A percentile compares a stretch with the other conserved stretches of the same genome.
These are phyloP conservation scores for Ephemerocybe angulata DNA, from an alignment of 768 basidiomycete genomes.

Conservation along the genomic window DNA sequence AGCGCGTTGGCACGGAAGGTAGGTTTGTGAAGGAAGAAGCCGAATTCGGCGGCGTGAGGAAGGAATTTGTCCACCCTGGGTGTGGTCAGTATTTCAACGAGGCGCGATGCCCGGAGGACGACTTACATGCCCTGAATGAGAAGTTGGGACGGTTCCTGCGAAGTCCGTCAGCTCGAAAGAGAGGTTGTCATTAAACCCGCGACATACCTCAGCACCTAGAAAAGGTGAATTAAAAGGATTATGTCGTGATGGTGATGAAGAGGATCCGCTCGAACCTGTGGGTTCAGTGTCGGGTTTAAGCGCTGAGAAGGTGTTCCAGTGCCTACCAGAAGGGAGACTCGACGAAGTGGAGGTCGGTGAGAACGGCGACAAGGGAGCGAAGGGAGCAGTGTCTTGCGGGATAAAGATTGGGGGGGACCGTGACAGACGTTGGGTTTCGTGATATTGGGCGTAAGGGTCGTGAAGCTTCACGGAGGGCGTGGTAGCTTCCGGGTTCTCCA, in stretches of 20 bases:
- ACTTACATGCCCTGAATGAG: constrained; percentile 38
- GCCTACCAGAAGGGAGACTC: constrained; percentile 46
- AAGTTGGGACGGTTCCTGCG: constrained; percentile 37
- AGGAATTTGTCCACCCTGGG: constrained; percentile 56
- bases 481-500: constrained; percentile 49
- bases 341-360: constrained; percentile 43
- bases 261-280: constrained; percentile 42
- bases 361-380: constrained; percentile 36
- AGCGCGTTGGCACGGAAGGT: constrained; percentile 48
- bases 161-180: constrained; percentile 9
- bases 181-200: not conserved
- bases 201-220: constrained; percentile 37
- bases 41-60: constrained; percentile 54
- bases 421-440: constrained; percentile 29
- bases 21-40: constrained; percentile 57
- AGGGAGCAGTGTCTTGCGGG: constrained; percentile 25
- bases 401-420: constrained; percentile 32
- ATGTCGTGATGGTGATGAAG: constrained; percentile 35
- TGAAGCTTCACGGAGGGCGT: constrained; percentile 47
- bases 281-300: constrained; percentile 37
- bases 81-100: constrained; percentile 6
- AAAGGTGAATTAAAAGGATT: constrained; percentile 31
- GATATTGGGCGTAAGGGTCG: constrained; percentile 42
- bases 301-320: constrained; percentile 35
- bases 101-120: not conserved